These are phyloP conservation scores for Ceratocystis cacaofunesta DNA, from an alignment of 2,329 filamentous ascomycete species.

Conservation along the genomic window DNA sequence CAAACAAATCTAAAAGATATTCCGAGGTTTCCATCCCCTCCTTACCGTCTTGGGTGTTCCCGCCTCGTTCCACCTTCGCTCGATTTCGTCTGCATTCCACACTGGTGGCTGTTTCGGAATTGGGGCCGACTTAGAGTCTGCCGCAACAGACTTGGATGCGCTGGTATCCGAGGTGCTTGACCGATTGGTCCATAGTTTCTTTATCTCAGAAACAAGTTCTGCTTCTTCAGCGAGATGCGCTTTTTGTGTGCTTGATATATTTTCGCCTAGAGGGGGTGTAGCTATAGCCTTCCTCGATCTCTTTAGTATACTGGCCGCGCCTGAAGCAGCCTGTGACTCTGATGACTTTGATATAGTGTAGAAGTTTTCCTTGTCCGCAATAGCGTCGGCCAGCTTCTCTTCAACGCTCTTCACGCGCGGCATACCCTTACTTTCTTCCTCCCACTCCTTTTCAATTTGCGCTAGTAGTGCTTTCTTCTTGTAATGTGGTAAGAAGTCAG, in stretches of 20 bases:
- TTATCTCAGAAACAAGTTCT: background rate
- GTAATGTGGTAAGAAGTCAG: constrained; percentile 11
- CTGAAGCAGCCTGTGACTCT: background rate
- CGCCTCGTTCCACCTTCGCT: background rate
- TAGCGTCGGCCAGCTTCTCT: background rate
- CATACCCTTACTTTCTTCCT: background rate
- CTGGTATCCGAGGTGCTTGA: background rate
- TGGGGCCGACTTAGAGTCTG: background rate
- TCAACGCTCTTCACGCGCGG: background rate
- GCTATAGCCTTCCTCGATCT: background rate
- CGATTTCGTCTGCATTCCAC: background rate
- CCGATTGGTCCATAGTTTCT: background rate
- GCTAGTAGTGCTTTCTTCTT: constrained; percentile 11
- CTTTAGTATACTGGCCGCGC: background rate
- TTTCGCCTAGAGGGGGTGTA: background rate
- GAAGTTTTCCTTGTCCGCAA: background rate
- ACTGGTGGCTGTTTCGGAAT: background rate
- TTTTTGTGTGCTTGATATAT: background rate
- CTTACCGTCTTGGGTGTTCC: background rate
- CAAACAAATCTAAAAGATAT: background rate
- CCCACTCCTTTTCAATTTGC: constrained; percentile 7
- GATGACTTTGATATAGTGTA: background rate
- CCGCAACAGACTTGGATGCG: background rate
- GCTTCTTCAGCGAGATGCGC: background rate
- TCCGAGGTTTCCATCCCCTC: background rate